Evolutionary conservation across 148 eudicot species (phyloP), one percentile per base, ranked within the genome.

Genomic region (Rhododendron griersonianum): DNA sequence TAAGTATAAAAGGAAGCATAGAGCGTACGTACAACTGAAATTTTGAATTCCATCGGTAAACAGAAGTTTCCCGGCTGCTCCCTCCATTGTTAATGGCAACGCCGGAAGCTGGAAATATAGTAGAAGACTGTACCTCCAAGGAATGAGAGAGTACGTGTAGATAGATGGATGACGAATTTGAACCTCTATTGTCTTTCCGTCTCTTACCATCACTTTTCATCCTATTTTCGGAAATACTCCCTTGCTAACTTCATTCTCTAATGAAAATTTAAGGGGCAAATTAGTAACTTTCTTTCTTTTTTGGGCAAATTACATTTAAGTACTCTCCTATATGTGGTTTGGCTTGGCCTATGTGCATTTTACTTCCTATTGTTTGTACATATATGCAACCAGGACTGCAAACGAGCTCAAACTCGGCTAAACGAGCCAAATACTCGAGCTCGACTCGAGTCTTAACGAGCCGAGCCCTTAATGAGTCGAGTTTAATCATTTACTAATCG

Each of bases 191-290:
- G 57, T 21, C 85, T 37, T 44, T n/a, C 5, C 2, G 75, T 28
- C 57, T n/a, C n/a, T 69, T 83, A 18, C 80, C 65, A 67, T 84
- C 69, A 19, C 19, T 75, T 84, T 6, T 51, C 81, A 84, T 84
- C 81, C 0, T 74, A 73, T 75, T 84, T 75, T 50, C 86, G 35
- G 77, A 84, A 73, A 50, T 23, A 37, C 48, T 50, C 71, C 33
- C 9, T 14, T 23, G 28, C 39, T 30, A 69, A 14, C 18, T 4
- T 69, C 37, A 28, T 25, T 3, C 37, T 28, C 37, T 3, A 11
- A 11, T 69, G 33, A 30, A 30, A 3, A 11, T 69, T 23, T 63
- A 63, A 2, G 69, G 61, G 23, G 61, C 21, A 57, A 57, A 18
- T 18, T 57, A 45, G 50, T 47, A 9, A 47, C 50, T 9, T 47